Conservation (phyloP, 495 filamentous ascomycete species). For the Neurospora sp. region DNA sequence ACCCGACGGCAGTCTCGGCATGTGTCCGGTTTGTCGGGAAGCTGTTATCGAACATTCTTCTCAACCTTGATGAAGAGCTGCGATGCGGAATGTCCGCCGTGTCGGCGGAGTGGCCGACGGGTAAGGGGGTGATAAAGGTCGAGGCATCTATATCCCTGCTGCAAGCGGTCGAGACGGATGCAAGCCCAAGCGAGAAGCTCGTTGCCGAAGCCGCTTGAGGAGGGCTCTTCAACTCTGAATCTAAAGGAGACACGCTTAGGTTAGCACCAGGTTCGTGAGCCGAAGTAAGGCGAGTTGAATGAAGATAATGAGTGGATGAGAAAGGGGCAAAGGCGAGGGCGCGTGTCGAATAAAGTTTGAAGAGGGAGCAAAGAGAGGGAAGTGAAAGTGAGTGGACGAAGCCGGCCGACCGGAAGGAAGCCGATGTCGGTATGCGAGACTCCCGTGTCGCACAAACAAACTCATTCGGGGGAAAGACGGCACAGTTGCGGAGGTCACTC, state of each 20-base stretch:
- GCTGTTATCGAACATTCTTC: constrained; percentile 22
- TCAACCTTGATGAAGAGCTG: constrained; percentile 58
- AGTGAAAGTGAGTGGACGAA: not conserved
- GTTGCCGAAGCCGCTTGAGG: constrained; percentile 35
- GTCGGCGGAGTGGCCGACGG: constrained; percentile 5
- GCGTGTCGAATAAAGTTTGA: not conserved
- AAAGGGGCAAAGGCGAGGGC: not conserved
- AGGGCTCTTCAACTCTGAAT: constrained; percentile 78
- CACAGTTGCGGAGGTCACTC: not conserved
- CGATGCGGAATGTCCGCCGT: constrained; percentile 51
- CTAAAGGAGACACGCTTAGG: constrained; percentile 22
- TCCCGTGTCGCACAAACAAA: not conserved
- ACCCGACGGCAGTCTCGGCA: not conserved
- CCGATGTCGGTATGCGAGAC: not conserved
- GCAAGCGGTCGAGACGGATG: constrained; percentile 74
- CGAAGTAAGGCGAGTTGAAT: not conserved
- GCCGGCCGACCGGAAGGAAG: not conserved
- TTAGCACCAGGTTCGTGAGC: constrained; percentile 6
- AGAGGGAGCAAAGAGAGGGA: not conserved
- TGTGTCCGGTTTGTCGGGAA: not conserved
- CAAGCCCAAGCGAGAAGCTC: constrained; percentile 75
- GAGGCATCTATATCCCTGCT: constrained; percentile 65
- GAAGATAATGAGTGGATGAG: not conserved
- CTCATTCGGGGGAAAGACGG: not conserved
- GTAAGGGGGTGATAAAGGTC: constrained; percentile 49